Percentiles rank a stretch among this genome's conserved stretches.
These are phyloP conservation scores for Colletotrichum sp. DNA, from an alignment of 2,329 filamentous ascomycete species.

Conservation along the genomic window DNA sequence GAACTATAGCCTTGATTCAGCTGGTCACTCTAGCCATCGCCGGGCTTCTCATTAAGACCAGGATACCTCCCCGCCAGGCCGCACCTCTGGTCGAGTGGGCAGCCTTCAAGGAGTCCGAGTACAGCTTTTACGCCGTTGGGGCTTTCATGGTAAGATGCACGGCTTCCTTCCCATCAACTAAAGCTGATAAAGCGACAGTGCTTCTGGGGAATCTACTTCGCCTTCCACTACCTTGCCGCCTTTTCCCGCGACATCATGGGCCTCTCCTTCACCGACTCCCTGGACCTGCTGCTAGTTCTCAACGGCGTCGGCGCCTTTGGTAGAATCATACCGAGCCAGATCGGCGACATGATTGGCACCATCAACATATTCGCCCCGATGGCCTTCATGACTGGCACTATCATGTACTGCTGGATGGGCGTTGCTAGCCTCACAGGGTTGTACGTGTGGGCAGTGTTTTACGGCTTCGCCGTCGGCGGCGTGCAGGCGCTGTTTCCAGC, in stretches of 20 bases:
- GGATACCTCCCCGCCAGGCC: conserved; percentile 43
- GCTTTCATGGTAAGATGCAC: conserved; percentile 29
- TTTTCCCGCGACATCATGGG: conserved; percentile 49
- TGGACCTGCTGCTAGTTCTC: conserved; percentile 52
- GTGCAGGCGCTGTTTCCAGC: conserved; percentile 37
- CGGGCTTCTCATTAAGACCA: conserved; percentile 42
- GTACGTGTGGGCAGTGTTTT: conserved; percentile 31
- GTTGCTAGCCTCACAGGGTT: conserved; percentile 27
- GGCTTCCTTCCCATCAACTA: accelerated
- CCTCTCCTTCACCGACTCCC: conserved; percentile 33
- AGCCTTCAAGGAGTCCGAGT: conserved; percentile 51
- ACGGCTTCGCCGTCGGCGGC: conserved; percentile 30
- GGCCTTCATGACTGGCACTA: conserved; percentile 23
- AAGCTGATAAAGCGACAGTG: conserved; percentile 32
- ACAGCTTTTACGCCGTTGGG: conserved; percentile 42
- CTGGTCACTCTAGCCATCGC: conserved; percentile 43
- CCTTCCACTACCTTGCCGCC: conserved; percentile 62
- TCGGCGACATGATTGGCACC: conserved; percentile 54
- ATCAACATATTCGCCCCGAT: conserved; percentile 55
- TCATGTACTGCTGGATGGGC: conserved; percentile 34
- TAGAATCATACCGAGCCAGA: conserved; percentile 50
- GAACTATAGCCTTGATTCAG: conserved; percentile 66
- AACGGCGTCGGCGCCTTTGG: conserved; percentile 58
- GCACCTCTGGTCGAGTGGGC: conserved; percentile 47
- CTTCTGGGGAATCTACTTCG: conserved; percentile 60